Base-by-base conservation (phyloP, 805 yeast genomes). In the Pichia membranifaciens region DNA sequence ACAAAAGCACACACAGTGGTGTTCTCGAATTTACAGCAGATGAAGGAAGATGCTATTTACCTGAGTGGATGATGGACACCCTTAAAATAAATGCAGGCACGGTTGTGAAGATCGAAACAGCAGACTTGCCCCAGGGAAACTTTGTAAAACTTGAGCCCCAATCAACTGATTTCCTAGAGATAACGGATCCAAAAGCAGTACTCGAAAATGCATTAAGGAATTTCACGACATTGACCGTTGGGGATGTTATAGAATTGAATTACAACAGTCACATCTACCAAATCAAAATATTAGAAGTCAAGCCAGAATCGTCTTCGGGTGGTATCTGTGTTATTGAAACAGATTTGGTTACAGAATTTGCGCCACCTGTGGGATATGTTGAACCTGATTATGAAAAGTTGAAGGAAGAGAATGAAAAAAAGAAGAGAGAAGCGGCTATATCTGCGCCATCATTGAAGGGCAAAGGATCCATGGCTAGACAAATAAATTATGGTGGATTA, bases 311-410 rank as follows among this genome's bases (percentile, higher is more conserved):
- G 2, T 56, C 64, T 6, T 68, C 71, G 7, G 69, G 76, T 31
- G 86, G 96, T 50, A 83, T 91, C 13, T 91, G 97, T 72, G 96
- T 93, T 5, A 87, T 93, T 23, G 99, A 93, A 62, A 93, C 99
- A 0, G 99, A 93, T 69, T 73, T 93, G 51, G 96, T 87, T 50
- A 95, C 97, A 0, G 99, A 93, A 61, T 93, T 93, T 70, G 98
- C 97, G 1, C 96, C 99, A 2, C 99, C 99, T 0, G 96, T 91
- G 5, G 99, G 99, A 0, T 93, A 93, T 62, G 96, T 87, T 17
- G 98, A 91, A 61, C 96, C 96, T 1, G 89, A 86, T 53, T 78
- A 78, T 51, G 66, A 71, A 45, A 60, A 55, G 45, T 51, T 52
- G 53, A 61, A 71, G 53, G 72, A 67, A 47, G 78, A 79, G 17